These are phyloP conservation scores for Hericium rajendrae DNA, from an alignment of 768 basidiomycete genomes.

Conservation along the genomic window DNA sequence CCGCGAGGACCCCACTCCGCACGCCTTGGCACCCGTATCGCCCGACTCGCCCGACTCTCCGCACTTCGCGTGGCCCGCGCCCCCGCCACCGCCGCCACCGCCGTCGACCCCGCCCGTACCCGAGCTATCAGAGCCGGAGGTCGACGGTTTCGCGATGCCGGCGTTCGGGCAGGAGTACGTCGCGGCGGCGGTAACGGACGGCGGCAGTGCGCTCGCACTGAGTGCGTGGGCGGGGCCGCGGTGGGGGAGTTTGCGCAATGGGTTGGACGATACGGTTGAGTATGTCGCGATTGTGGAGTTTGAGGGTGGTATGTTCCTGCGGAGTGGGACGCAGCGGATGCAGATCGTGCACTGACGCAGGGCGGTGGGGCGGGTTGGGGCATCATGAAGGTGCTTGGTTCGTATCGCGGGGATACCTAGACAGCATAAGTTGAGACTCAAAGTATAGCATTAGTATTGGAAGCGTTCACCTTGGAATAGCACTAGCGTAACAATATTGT, in stretches of 20 bases:
- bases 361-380: too few species aligned
- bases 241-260: slow-evolving; percentile 1
- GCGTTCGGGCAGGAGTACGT: slow-evolving; percentile 1
- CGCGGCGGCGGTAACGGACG: neutral
- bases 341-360: neutral
- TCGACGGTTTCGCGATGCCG: neutral
- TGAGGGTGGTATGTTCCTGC: neutral
- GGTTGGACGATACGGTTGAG: slow-evolving; percentile 6
- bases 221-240: neutral
- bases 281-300: slow-evolving; percentile 1
- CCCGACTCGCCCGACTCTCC: neutral
- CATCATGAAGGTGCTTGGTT: too few species aligned
- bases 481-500: too few species aligned
- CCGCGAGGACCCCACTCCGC: neutral
- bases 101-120: too few species aligned
- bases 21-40: neutral
- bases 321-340: neutral
- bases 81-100: neutral
- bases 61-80: slow-evolving; percentile 6
- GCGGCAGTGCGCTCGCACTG: neutral
- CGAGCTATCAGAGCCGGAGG: slow-evolving; percentile 2
- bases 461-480: too few species aligned
- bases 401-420: too few species aligned
- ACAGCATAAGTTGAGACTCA: too few species aligned
- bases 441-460: too few species aligned